Percentiles rank a stretch among this genome's conserved stretches.
phyloP scores from a whole-genome alignment of 2,329 filamentous ascomycete genomes.

The Allantophomopsis cytisporea region DNA sequence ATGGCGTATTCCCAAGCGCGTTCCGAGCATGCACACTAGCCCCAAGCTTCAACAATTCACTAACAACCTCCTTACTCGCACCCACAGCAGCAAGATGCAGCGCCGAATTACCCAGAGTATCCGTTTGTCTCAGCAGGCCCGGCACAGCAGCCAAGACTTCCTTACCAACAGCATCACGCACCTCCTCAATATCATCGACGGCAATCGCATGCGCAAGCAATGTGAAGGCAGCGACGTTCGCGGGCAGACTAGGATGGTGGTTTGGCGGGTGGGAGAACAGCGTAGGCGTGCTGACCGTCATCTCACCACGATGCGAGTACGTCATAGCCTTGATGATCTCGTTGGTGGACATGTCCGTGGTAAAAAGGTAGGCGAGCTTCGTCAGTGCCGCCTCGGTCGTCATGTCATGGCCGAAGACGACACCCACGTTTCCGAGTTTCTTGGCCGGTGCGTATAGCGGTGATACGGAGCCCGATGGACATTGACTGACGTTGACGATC shows the following conservation, averaged over 20 bases:
- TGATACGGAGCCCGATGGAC: constrained; percentile 35
- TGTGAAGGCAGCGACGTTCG: constrained; percentile 41
- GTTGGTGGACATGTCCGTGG: constrained; percentile 38
- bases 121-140: constrained; percentile 18
- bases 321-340: constrained; percentile 51
- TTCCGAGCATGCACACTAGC: constrained; percentile 57
- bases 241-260: constrained; percentile 27
- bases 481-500: constrained; percentile 62
- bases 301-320: constrained; percentile 47
- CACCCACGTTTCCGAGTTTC: constrained; percentile 49
- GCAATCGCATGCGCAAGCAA: constrained; percentile 50
- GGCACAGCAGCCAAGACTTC: constrained; percentile 15
- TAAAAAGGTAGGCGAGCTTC: constrained; percentile 39
- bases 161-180: constrained; percentile 3
- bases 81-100: constrained; percentile 23
- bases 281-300: constrained; percentile 39
- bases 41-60: constrained; percentile 43
- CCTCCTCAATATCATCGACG: constrained; percentile 36
- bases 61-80: constrained; percentile 38
- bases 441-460: constrained; percentile 45
- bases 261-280: constrained; percentile 38
- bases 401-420: constrained; percentile 56
- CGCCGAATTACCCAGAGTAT: constrained; percentile 24
- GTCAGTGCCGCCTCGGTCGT: constrained; percentile 39
- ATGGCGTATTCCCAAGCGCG: constrained; percentile 48